Evolutionary conservation across 2,329 filamentous ascomycete genomes (phyloP), one percentile per base, ranked within the genome.

Genomic region (Xylariaceae sp.): DNA sequence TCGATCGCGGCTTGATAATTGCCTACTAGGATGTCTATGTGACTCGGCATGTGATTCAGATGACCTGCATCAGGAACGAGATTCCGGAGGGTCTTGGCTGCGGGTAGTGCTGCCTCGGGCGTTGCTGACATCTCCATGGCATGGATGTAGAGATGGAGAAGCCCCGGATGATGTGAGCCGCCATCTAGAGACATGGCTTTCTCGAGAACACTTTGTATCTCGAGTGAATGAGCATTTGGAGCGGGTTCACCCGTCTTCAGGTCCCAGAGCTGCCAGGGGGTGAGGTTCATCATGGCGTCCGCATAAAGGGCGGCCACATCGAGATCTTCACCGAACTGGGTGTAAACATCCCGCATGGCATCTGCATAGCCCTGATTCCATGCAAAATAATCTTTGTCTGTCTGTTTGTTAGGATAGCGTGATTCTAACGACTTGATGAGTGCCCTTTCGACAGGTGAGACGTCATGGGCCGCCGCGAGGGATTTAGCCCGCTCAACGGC

Each of bases 121-220:
- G 76, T 79, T 0, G 77, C 74, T 0, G 88, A 90, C 88, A 90
- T 90, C 68, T 92, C 88, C 78, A 90, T 88, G 2, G 90, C 80
- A 66, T 91, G 88, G 45, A 91, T 88, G 71, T 92, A 92, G 37
- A 90, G 74, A 70, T 92, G 89, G 4, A 91, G 76, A 0, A 92
- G 72, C 0, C 88, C 89, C 0, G 89, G 86, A 66, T 94, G 89
- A 5, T 75, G 65, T 2, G 76, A 70, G 0, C 77, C 81, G 13
- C 76, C 77, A 1, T 77, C 71, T 2, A 78, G 75, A 1, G 72
- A 67, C 15, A 92, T 73, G 0, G 84, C 85, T 2, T 70, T 73
- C 37, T 89, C 86, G 1, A 90, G 76, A 0, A 87, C 76, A 0
- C 59, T 61, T 65, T 86, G 87, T 0, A 78, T 80, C 54, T 88